Evolutionary conservation across 495 filamentous ascomycete species (phyloP), one percentile per base, ranked within the genome.

Genomic region (Tuber microsphaerosporum): DNA sequence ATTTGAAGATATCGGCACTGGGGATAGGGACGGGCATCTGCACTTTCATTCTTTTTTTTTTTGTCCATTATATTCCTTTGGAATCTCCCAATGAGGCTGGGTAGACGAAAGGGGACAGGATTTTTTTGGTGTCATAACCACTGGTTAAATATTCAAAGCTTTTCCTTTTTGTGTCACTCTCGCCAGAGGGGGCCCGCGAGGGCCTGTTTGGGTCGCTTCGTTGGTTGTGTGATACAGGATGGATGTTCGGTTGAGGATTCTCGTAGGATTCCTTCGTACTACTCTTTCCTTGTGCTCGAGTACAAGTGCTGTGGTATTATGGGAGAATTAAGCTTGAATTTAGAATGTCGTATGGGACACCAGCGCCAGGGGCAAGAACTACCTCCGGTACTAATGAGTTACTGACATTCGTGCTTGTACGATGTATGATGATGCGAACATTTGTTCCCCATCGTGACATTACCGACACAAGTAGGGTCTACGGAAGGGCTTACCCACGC

Each of bases 271-370:
- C 20, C 26, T 26, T 65, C 56, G n/a, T 26, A n/a, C n/a, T 61
- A 10, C 51, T 14, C 51, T 61, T 61, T 65, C 26, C 10, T 26
- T 73, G 2, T 44, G 9, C 41, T 48, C 31, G 10, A 34, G 4
- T 45, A 20, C 22, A 7, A 45, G 14, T 34, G 14, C 0, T 16
- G 12, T 31, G 7, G 34, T 26, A 16, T n/a, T 7, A 12, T 71
- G 39, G 51, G n/a, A n/a, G 39, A 71, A 14, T 45, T 19, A 42
- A 75, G 37, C 71, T 71, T 76, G 73, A 51, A 41, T 46, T 69
- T 26, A 69, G 74, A 72, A 71, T 70, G 6, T 19, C 4, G 22
- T 43, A 37, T 70, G 10, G 34, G 20, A 44, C 14, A 31, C 9
- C 39, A n/a, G 14, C 26, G 14, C 56, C 56, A 6, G 56, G 56